Percentiles rank a stretch among this genome's conserved stretches.
These are phyloP conservation scores for Aphanomyces invadans DNA, from an alignment of 352 stramenopile genomes.

Conservation along the genomic window DNA sequence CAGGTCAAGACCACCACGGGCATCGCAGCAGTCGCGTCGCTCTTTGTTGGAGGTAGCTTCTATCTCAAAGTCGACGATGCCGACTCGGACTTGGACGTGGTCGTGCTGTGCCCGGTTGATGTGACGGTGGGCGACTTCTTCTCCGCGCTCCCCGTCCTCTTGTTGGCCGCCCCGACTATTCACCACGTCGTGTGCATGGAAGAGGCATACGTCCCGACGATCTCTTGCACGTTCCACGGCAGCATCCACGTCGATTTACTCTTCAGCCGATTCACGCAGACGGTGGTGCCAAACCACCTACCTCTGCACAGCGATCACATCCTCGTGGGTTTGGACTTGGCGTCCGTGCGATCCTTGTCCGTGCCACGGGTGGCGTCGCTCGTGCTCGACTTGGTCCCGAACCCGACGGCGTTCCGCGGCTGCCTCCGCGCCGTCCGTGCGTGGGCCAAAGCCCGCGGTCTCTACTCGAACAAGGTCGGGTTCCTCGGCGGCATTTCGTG, in stretches of 20 bases:
- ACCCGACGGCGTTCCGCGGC: constrained; percentile 56
- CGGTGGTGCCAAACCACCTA: constrained; percentile 64
- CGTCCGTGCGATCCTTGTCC: constrained; percentile 67
- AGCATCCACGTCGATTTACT: constrained; percentile 62
- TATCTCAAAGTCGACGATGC: constrained; percentile 67
- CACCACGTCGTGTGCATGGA: constrained; percentile 58
- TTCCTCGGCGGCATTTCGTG: constrained; percentile 79
- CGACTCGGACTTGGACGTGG: constrained; percentile 75
- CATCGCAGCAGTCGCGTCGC: constrained; percentile 34
- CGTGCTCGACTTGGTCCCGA: constrained; percentile 73
- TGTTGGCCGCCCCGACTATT: constrained; percentile 35
- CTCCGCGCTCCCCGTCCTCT: constrained; percentile 43
- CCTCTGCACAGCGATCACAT: constrained; percentile 66
- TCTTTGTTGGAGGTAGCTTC: constrained; percentile 73
- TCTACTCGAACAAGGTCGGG: constrained; percentile 81
- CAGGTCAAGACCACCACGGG: constrained; percentile 28
- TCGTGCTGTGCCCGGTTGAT: constrained; percentile 54
- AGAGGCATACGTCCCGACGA: constrained; percentile 63
- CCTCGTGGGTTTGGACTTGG: constrained; percentile 60
- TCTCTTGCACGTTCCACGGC: constrained; percentile 60
- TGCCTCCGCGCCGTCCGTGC: constrained; percentile 65
- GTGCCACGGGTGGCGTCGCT: constrained; percentile 71
- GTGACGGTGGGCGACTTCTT: constrained; percentile 67
- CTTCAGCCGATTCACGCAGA: constrained; percentile 60
- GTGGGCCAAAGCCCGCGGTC: constrained; percentile 60